Conservation (phyloP, 495 filamentous ascomycete species). For the Penicillium steckii region DNA sequence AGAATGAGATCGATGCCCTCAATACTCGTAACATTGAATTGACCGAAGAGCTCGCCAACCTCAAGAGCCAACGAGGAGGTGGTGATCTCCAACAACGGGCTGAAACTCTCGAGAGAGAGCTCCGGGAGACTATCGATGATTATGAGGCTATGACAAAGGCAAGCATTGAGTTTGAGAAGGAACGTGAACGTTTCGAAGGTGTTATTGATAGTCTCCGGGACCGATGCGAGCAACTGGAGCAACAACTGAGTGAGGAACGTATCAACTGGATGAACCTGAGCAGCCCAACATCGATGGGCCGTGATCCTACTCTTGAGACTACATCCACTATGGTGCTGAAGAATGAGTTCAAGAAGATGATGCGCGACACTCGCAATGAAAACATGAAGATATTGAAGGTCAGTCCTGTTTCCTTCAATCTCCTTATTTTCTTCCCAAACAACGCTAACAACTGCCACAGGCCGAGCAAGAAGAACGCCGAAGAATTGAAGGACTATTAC, state of each 20-base stretch:
- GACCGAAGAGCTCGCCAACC: conserved; percentile 54
- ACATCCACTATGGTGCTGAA: conserved; percentile 73
- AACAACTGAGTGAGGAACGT: conserved; percentile 67
- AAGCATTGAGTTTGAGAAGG: conserved; percentile 82
- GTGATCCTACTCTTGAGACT: conserved; percentile 50
- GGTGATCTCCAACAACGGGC: conserved; percentile 57
- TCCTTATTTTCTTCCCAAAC: background rate
- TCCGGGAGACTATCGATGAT: conserved; percentile 77
- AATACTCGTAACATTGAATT: conserved; percentile 59
- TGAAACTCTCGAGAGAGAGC: conserved; percentile 69
- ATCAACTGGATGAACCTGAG: conserved; percentile 67
- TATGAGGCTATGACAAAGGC: conserved; percentile 86
- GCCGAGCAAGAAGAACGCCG: conserved; percentile 72
- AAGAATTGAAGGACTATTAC: conserved; percentile 59
- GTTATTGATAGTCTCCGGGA: conserved; percentile 70
- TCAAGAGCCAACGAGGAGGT: conserved; percentile 45
- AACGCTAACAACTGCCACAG: conserved; percentile 34
- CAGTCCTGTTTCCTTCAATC: conserved; percentile 25
- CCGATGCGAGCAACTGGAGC: conserved; percentile 65
- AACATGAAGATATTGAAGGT: conserved; percentile 69
- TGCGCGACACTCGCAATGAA: conserved; percentile 75
- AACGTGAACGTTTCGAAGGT: conserved; percentile 72
- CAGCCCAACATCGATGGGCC: conserved; percentile 48
- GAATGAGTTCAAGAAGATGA: conserved; percentile 89
- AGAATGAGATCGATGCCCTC: conserved; percentile 64